Evolutionary conservation across 1,284 basidiomycete genomes (phyloP), one percentile per base, ranked within the genome.

Genomic region (Trichosporon asahii): DNA sequence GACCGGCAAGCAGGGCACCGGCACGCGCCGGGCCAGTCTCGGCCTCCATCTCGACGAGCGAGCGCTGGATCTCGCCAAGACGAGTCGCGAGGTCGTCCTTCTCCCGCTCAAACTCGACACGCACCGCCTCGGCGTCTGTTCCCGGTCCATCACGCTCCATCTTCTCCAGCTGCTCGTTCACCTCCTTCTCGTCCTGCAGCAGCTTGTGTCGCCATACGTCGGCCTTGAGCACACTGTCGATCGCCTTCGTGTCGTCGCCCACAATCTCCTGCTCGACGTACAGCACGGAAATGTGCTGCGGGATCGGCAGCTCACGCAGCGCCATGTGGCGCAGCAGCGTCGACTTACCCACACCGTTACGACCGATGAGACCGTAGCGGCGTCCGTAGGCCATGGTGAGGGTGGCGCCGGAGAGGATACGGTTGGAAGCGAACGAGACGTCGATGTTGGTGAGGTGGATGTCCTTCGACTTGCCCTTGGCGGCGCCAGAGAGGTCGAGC

Each of bases 181-280:
- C 46, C 25, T 74, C 73, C 31, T 55, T 60, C 67, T 74, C 73
- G 66, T 74, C 73, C 40, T 31, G 31, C 61, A 74, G 21, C 27
- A 74, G 71, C 69, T 74, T 91, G 79, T 95, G 94, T 78, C 95
- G 88, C 94, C 95, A 97, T 49, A 98, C 95, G 80, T 98, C 95
- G 35, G 95, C 95, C 84, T 95, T 94, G 64, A 99, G 88, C 11
- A 99, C 96, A 2, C 95, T 95, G 35, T 97, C 92, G 65, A 99
- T 86, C 0, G 97, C 97, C 0, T 86, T 85, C 0, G 95, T 98
- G 74, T 96, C 94, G 82, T 99, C 97, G 37, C 97, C 97, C 66
- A 92, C 83, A 75, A 95, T 91, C 90, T 99, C 97, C 85, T 99
- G 97, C 82, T 99, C 97, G 72, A 99, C 97, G 79, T 99, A 85